Percentiles rank a stretch among this genome's conserved stretches.
Conservation (phyloP, 2,329 filamentous ascomycete genomes). For the Phyllosticta citribraziliensis region DNA sequence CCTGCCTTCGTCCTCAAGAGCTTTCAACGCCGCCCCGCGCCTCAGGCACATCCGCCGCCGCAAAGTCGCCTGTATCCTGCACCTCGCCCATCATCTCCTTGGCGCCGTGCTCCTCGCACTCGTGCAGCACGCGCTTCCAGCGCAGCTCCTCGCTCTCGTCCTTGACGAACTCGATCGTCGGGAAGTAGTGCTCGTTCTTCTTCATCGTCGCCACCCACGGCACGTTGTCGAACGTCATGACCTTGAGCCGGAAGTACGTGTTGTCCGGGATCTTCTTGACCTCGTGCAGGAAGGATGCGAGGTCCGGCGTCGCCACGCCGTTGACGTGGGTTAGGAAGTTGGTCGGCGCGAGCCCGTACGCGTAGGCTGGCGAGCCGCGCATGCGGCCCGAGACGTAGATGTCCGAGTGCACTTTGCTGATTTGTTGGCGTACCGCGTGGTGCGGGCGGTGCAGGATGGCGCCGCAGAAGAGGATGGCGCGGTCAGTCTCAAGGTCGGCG, state of each 20-base stretch:
- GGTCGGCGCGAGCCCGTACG: conserved; percentile 86
- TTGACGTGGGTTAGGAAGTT: conserved; percentile 98
- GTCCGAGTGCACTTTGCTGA: conserved; percentile 90
- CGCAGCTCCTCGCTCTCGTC: conserved; percentile 42
- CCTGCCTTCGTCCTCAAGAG: not conserved
- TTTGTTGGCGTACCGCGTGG: conserved; percentile 93
- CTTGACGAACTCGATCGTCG: conserved; percentile 56
- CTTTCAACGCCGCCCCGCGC: not conserved
- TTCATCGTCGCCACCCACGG: conserved; percentile 99
- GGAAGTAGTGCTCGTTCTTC: conserved; percentile 96
- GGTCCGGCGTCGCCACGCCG: conserved; percentile 70
- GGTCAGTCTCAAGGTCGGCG: conserved; percentile 83
- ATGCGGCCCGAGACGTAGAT: conserved; percentile 84
- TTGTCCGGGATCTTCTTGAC: conserved; percentile 89
- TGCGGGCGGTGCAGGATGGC: conserved; percentile 89
- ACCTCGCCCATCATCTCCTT: conserved; percentile 17
- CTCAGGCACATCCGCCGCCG: not conserved
- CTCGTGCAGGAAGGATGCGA: conserved; percentile 69
- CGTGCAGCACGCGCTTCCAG: conserved; percentile 49
- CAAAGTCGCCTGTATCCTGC: conserved; percentile 16
- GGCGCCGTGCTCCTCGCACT: conserved; percentile 33
- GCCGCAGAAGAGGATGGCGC: conserved; percentile 89
- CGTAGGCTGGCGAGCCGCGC: conserved; percentile 71
- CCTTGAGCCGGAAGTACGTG: conserved; percentile 92
- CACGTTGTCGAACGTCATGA: conserved; percentile 97